These are phyloP conservation scores for Thuidium tamariscinum DNA, from an alignment of 225 moss, liverwort and hornwort species.

Conservation along the genomic window DNA sequence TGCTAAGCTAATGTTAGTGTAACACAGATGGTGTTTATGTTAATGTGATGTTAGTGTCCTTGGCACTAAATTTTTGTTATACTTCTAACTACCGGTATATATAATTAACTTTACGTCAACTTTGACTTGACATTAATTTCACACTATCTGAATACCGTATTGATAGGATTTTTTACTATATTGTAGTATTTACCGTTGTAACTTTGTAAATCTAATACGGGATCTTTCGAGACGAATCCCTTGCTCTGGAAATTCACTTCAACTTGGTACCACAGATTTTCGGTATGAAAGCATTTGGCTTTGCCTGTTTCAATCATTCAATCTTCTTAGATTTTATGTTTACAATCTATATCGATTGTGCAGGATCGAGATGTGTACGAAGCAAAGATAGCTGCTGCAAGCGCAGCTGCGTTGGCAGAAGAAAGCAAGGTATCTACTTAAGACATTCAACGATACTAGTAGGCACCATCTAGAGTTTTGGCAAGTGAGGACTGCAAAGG, in stretches of 20 bases:
- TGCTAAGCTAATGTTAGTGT: background rate
- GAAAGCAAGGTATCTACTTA: slow-evolving; percentile 29
- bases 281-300: background rate
- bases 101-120: background rate
- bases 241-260: background rate
- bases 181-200: background rate
- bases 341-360: background rate
- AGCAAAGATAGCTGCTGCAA: slow-evolving; percentile 21
- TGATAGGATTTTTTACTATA: background rate
- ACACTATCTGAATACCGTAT: background rate
- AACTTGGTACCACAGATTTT: background rate
- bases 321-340: background rate
- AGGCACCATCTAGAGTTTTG: background rate
- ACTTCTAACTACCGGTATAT: background rate
- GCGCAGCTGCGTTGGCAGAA: slow-evolving; percentile 15
- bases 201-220: background rate
- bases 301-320: background rate
- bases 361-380: slow-evolving; percentile 32
- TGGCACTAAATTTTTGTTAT: background rate
- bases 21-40: background rate
- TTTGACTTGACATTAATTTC: background rate
- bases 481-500: background rate
- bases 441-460: background rate
- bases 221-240: background rate
- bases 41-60: background rate